Evolutionary conservation across 345 rosid genomes (phyloP).

Genomic region (Rubroshorea leprosula): DNA sequence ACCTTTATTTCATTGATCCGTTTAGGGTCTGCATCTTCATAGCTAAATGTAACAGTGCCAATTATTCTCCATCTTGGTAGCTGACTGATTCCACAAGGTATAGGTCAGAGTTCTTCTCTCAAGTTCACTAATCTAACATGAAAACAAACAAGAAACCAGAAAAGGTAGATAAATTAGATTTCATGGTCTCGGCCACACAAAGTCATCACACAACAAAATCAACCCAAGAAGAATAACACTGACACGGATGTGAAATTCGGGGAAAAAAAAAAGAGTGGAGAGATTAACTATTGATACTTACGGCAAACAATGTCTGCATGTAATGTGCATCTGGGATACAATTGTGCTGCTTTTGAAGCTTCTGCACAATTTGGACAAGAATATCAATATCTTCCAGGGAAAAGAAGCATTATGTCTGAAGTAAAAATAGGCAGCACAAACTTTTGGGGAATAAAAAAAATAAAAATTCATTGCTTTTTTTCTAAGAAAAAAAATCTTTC

Average conservation of each 20-base stretch:
- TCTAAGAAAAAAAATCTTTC: no score
- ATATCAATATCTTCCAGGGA: no score
- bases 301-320: constrained; percentile 71
- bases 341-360: constrained; percentile 51
- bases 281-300: constrained; percentile 20
- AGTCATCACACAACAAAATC: background rate
- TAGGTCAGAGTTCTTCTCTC: constrained; percentile 85
- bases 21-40: no score
- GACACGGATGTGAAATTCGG: background rate
- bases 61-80: no score
- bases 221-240: constrained; percentile 4
- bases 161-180: background rate
- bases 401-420: no score
- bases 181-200: background rate
- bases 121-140: constrained; percentile 56
- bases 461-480: no score
- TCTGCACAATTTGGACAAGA: no score
- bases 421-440: no score
- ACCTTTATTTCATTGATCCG: no score
- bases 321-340: constrained; percentile 72
- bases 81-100: constrained; percentile 69
- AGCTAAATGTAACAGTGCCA: no score
- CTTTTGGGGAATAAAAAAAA: no score
- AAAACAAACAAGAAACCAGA: background rate
- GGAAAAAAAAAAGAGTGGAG: background rate